Base-by-base conservation (phyloP, 164 flowering plant species). In the Vitis vinifera region DNA sequence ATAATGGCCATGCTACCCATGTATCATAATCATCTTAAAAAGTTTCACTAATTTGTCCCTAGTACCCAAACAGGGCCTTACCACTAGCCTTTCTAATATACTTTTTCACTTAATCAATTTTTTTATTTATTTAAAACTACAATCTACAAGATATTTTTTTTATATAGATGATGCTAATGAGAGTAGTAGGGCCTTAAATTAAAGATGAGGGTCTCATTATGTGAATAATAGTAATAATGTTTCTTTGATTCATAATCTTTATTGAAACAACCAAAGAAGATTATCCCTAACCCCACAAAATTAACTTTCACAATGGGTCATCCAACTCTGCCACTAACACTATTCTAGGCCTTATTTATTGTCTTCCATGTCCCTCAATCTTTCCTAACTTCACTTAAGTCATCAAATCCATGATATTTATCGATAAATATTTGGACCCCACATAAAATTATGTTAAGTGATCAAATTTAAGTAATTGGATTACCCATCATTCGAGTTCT, bases 1-100 rank as follows among this genome's bases (percentile, higher is more conserved):
- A 72, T 72, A 51, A 72, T 65, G 37, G 19, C 59, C 31, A 44
- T 55, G 37, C 8, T 65, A 17, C 17, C 52, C 31, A 44, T 55
- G 37, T 8, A 13, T 10, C 9, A 51, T 51, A 59, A 65, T 13
- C 23, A 30, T 19, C 57, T 44, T 59, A 59, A 49, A 53, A 68
- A 52, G 52, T 52, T 62, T 53, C 73, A 37, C 12, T 52, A 4
- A 37, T 37, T 53, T 53, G n/a, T 53, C 14, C n/a, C 6, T 53
- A 13, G 56, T 53, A n/a, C 56, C n/a, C n/a, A 53, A 53, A 53
- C 56, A 53, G 10, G 17, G n/a, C 56, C n/a, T 53, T 53, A 53
- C 56, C 56, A 53, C n/a, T 53, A 53, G n/a, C 56, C 17, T n/a
- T 10, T 53, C 56, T 4, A 9, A 51, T 8, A 10, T 51, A 51